Percentiles rank a stretch among this genome's conserved stretches.
phyloP scores from a whole-genome alignment of 257 asterid species.

The Fraxinus cuspidata region DNA sequence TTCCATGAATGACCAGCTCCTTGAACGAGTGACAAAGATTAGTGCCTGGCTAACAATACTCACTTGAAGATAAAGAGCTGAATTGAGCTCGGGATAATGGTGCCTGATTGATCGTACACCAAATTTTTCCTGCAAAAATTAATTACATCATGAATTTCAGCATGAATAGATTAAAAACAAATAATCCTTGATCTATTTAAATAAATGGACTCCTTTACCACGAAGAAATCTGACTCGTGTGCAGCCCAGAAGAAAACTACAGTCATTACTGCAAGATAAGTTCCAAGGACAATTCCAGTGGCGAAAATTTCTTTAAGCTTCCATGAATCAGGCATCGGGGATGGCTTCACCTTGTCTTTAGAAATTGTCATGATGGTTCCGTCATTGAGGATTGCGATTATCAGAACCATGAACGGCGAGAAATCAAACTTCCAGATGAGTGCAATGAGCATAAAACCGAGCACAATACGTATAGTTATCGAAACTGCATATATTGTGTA shows the following conservation, averaged over 20 bases:
- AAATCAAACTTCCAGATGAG: slow-evolving; percentile 67
- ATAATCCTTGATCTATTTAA: background rate
- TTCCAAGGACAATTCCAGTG: slow-evolving; percentile 62
- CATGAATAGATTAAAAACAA: background rate
- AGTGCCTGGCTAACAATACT: slow-evolving; percentile 68
- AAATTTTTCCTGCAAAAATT: slow-evolving; percentile 40
- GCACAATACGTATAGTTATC: slow-evolving; percentile 59
- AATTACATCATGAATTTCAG: background rate
- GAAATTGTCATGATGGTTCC: slow-evolving; percentile 71
- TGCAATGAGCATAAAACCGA: slow-evolving; percentile 60
- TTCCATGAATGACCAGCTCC: slow-evolving; percentile 55
- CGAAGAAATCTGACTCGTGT: slow-evolving; percentile 41
- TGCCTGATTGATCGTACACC: slow-evolving; percentile 42
- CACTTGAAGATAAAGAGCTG: slow-evolving; percentile 64
- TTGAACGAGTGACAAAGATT: slow-evolving; percentile 62
- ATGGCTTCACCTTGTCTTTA: slow-evolving; percentile 62
- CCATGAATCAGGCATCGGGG: slow-evolving; percentile 64
- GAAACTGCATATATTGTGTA: slow-evolving; percentile 69
- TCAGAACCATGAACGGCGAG: slow-evolving; percentile 69
- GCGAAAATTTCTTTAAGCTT: slow-evolving; percentile 64
- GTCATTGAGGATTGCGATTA: slow-evolving; percentile 62
- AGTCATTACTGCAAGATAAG: slow-evolving; percentile 63
- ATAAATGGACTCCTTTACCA: slow-evolving; percentile 25
- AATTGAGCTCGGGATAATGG: slow-evolving; percentile 39
- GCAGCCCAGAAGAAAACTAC: slow-evolving; percentile 61